Percentiles rank a stretch among this genome's conserved stretches.
These are phyloP conservation scores for Dothiorella sarmentorum DNA, from an alignment of 2,329 filamentous ascomycete species.

Conservation along the genomic window DNA sequence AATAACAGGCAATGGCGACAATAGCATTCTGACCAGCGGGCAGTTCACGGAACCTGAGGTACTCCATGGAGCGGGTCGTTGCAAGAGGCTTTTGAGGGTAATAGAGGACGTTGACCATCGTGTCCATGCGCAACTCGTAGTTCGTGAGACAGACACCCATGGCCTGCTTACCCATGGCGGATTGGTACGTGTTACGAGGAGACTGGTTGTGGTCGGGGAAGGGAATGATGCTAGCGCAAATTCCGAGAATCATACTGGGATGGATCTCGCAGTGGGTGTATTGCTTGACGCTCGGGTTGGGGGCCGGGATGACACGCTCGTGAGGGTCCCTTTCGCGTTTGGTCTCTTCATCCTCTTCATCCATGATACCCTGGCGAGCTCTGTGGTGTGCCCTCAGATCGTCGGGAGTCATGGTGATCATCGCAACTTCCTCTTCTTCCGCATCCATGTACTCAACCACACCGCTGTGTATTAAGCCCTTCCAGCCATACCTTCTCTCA, in stretches of 20 bases:
- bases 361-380: not conserved
- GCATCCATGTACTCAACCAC: slow-evolving; percentile 95
- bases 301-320: slow-evolving; percentile 79
- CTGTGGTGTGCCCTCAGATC: slow-evolving; percentile 66
- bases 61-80: slow-evolving; percentile 97
- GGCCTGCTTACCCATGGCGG: slow-evolving; percentile 99
- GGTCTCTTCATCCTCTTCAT: not conserved
- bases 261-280: slow-evolving; percentile 99
- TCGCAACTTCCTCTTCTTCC: slow-evolving; percentile 96
- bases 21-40: slow-evolving; percentile 98
- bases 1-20: slow-evolving; percentile 95
- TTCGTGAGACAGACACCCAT: slow-evolving; percentile 99
- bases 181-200: slow-evolving; percentile 98
- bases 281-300: slow-evolving; percentile 82
- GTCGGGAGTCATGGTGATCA: slow-evolving; percentile 99
- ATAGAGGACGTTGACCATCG: slow-evolving; percentile 98
- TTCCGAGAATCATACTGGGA: slow-evolving; percentile 96
- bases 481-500: slow-evolving; percentile 74
- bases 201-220: slow-evolving; percentile 99
- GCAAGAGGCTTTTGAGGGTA: slow-evolving; percentile 97
- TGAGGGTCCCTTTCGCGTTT: slow-evolving; percentile 62
- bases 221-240: slow-evolving; percentile 98
- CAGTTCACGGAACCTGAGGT: slow-evolving; percentile 94
- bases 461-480: slow-evolving; percentile 76
- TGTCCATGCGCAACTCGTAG: slow-evolving; percentile 96